A percentile compares a stretch with the other conserved stretches of the same genome.
Conservation (phyloP, 2,329 filamentous ascomycete genomes). For the Trichophyton equinum region DNA sequence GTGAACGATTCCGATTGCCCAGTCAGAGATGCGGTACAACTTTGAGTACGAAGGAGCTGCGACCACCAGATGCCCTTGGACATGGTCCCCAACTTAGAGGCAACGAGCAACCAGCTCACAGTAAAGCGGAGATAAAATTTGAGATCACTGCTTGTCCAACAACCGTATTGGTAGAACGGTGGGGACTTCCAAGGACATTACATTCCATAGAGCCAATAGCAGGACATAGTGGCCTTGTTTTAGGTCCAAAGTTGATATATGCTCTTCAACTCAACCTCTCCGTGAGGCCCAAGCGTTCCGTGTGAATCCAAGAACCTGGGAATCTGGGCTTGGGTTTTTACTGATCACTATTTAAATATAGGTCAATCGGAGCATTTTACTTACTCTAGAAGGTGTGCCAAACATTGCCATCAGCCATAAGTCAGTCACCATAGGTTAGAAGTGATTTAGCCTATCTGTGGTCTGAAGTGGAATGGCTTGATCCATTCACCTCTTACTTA, state of each 20-base stretch:
- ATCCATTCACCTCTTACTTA: background rate
- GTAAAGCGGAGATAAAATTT: too few species aligned
- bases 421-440: background rate
- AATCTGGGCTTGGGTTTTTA: background rate
- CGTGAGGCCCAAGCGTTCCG: background rate
- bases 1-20: too few species aligned
- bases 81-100: too few species aligned
- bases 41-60: too few species aligned
- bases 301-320: background rate
- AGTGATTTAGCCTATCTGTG: background rate
- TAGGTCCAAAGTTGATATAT: background rate
- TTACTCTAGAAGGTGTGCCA: too few species aligned
- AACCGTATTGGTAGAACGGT: too few species aligned
- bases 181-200: background rate
- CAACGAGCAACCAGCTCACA: too few species aligned
- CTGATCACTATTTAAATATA: background rate
- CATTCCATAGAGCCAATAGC: background rate
- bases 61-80: too few species aligned
- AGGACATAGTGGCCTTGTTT: background rate
- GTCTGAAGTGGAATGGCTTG: background rate
- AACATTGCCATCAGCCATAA: background rate
- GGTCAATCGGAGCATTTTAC: background rate
- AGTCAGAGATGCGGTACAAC: too few species aligned
- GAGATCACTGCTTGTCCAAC: too few species aligned
- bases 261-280: background rate